These are phyloP conservation scores for Spathaspora girioi DNA, from an alignment of 805 yeast species.

Conservation along the genomic window DNA sequence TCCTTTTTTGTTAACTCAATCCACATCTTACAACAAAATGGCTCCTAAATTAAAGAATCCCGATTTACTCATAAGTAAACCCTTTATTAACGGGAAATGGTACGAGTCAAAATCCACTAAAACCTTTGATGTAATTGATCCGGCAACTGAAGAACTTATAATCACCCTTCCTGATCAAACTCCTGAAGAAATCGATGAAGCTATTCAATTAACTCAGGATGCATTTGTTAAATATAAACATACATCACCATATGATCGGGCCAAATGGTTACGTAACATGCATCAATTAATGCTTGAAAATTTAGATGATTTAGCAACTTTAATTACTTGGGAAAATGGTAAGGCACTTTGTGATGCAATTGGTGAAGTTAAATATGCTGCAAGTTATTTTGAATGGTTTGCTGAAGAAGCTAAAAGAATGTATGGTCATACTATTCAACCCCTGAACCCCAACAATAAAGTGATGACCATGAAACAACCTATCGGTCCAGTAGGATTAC, in stretches of 20 bases:
- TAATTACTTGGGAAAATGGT: conserved; percentile 60
- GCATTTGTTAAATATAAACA: conserved; percentile 45
- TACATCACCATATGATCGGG: conserved; percentile 48
- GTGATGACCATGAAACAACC: conserved; percentile 55
- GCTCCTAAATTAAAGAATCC: conserved; percentile 25
- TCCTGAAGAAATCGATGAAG: conserved; percentile 38
- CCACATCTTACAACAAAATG: neutral
- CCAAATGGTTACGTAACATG: conserved; percentile 48
- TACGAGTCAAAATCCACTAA: conserved; percentile 31
- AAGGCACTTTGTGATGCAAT: conserved; percentile 50
- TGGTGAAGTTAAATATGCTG: conserved; percentile 58
- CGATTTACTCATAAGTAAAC: conserved; percentile 26
- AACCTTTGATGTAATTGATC: conserved; percentile 36
- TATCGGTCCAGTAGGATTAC: conserved; percentile 60
- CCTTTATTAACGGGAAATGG: conserved; percentile 40
- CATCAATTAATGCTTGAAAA: conserved; percentile 52
- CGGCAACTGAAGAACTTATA: conserved; percentile 36
- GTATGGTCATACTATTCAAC: conserved; percentile 57
- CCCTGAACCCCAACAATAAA: conserved; percentile 47
- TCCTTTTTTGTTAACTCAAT: neutral
- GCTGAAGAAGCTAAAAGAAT: conserved; percentile 54
- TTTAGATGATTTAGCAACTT: conserved; percentile 52
- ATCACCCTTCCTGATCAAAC: conserved; percentile 42
- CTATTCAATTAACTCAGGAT: conserved; percentile 45
- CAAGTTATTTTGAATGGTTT: conserved; percentile 45